Evolutionary conservation across 2,329 filamentous ascomycete species (phyloP), one percentile per base, ranked within the genome.

Genomic region (Neonectria hederae): DNA sequence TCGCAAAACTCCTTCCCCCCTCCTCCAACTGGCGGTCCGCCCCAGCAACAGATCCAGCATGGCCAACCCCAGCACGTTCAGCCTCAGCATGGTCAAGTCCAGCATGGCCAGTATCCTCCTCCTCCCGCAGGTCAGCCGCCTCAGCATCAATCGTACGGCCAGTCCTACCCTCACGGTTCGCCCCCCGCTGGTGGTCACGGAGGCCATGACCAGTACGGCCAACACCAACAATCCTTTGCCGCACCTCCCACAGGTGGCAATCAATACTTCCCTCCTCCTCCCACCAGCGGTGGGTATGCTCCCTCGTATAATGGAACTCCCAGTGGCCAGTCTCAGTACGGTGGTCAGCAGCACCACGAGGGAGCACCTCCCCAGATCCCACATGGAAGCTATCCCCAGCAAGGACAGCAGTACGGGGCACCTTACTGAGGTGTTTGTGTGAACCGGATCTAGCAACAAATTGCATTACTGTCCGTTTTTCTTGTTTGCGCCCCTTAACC

Each of bases 311-410:
- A 66, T 10, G 69, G 70, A 26, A 62, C 69, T 2, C 74, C 75
- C n/a, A 70, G 69, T 30, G 69, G 67, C n/a, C 71, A 77, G 54
- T 72, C 72, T 32, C 66, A 76, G 13, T 76, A 77, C 43, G 74
- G 75, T 32, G 65, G 68, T 32, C 71, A 73, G 45, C 70, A 72
- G 45, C 67, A 74, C 6, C 75, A 76, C 38, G 69, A 71, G 17
- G 67, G 72, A 21, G 69, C 68, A 19, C 68, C 74, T 30, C 72
- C 72, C 26, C 69, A 73, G 28, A 68, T 74, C 21, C 74, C 76
- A 26, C 72, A 73, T 30, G 76, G 77, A 68, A 77, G 74, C 30
- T 80, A 80, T 59, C 75, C 72, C 21, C 66, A 65, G 26, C 59
- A 64, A 17, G 62, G 64, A 35, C 60, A 71, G 56, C 71, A 73